phyloP scores from a whole-genome alignment of 2,329 filamentous ascomycete genomes.

The Endocalyx cinctus region DNA sequence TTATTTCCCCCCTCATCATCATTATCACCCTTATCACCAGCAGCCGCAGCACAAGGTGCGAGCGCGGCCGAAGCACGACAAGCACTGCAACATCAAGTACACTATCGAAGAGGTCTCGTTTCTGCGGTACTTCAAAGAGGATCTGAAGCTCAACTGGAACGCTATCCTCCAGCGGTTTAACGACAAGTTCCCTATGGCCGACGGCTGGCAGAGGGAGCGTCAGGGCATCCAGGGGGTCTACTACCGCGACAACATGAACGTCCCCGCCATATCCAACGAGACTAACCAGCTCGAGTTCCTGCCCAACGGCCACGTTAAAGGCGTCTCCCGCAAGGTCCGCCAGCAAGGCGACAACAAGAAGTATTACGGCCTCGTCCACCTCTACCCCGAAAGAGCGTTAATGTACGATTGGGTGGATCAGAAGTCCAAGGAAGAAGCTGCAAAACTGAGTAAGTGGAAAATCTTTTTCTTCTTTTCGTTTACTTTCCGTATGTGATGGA shows the following conservation, averaged over 20 bases:
- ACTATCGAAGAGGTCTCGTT: conserved; percentile 22
- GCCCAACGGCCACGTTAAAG: conserved; percentile 21
- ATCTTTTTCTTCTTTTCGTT: too few species aligned
- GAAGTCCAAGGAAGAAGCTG: conserved; percentile 32
- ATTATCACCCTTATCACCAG: background rate
- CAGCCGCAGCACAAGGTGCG: conserved; percentile 7
- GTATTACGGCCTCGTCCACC: conserved; percentile 24
- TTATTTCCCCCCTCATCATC: conserved; percentile 2
- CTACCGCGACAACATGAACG: conserved; percentile 24
- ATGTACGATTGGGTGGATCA: conserved; percentile 40
- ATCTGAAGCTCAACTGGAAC: conserved; percentile 18
- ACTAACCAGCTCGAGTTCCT: conserved; percentile 17
- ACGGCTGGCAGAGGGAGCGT: conserved; percentile 9
- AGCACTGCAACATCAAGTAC: conserved; percentile 28
- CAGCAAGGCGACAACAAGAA: conserved; percentile 20
- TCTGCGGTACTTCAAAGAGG: conserved; percentile 24
- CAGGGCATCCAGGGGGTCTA: conserved; percentile 26
- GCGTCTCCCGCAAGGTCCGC: conserved; percentile 15
- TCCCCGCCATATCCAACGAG: conserved; percentile 17
- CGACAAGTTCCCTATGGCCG: conserved; percentile 16
- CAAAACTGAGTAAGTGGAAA: conserved; percentile 35
- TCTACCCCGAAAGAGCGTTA: conserved; percentile 45
- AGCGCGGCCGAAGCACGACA: conserved; percentile 4
- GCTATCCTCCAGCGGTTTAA: conserved; percentile 13
- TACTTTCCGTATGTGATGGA: too few species aligned